Conservation (phyloP, 1,284 basidiomycete genomes). For the Leccinum subspadiceum region DNA sequence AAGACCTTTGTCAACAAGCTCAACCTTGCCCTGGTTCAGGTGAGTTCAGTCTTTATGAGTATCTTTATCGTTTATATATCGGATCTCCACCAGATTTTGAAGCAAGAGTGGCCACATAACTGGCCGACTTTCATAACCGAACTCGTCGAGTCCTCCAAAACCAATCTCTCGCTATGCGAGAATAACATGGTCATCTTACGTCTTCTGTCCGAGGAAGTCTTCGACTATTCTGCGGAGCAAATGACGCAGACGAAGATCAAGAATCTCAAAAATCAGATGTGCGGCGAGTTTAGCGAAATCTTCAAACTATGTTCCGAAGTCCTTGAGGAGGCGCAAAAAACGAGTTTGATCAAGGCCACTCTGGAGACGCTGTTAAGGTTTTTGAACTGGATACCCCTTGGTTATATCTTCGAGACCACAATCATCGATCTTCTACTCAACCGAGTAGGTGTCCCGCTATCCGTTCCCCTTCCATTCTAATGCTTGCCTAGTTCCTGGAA, state of each 20-base stretch:
- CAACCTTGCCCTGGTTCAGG: conserved; percentile 94
- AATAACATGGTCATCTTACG: conserved; percentile 99
- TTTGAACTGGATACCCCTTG: conserved; percentile 99
- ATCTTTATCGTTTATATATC: conserved; percentile 10
- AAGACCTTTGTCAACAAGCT: conserved; percentile 98
- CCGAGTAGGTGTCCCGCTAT: conserved; percentile 56
- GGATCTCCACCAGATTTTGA: conserved; percentile 75
- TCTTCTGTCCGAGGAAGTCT: conserved; percentile 98
- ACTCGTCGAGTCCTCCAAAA: conserved; percentile 95
- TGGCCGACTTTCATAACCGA: conserved; percentile 99
- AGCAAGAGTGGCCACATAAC: conserved; percentile 99
- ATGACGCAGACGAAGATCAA: conserved; percentile 99
- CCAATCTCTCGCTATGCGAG: conserved; percentile 95
- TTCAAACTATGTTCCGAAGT: conserved; percentile 96
- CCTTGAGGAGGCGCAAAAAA: conserved; percentile 96
- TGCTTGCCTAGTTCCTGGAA: conserved; percentile 81
- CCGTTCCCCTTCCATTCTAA: conserved; percentile 11
- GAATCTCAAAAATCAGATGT: conserved; percentile 97
- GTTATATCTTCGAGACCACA: conserved; percentile 98
- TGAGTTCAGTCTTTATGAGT: conserved; percentile 26
- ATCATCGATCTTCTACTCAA: conserved; percentile 94
- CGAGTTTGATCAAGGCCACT: conserved; percentile 92
- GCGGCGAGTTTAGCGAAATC: conserved; percentile 94
- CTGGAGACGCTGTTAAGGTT: conserved; percentile 95
- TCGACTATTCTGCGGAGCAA: conserved; percentile 98